Evolutionary conservation across 148 eudicot species (phyloP).

Genomic region (Fagopyrum homotropicum): DNA sequence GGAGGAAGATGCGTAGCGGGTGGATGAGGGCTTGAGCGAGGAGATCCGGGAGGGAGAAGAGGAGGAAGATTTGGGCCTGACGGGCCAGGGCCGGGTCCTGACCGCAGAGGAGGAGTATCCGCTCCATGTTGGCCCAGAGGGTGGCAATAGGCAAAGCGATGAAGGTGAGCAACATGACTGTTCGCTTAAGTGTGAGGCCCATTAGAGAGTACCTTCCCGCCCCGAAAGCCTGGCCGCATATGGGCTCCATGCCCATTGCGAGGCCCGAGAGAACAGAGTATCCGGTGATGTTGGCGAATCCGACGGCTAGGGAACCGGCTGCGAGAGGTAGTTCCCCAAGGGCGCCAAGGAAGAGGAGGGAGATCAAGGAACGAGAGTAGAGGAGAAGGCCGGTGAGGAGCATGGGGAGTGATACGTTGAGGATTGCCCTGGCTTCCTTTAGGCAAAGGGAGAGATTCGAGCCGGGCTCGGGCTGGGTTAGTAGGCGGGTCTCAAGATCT

Average conservation of each 20-base stretch:
- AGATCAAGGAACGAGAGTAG: conserved; percentile 47
- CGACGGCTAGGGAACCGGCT: conserved; percentile 55
- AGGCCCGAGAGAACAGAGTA: conserved; percentile 47
- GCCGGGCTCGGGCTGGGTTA: background rate
- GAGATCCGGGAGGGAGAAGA: conserved; percentile 44
- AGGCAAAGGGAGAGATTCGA: background rate
- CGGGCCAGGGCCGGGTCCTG: conserved; percentile 36
- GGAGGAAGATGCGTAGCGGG: conserved; percentile 48
- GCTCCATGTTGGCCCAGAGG: conserved; percentile 45
- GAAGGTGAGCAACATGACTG: conserved; percentile 31
- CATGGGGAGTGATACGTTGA: conserved; percentile 38
- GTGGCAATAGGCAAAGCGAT: conserved; percentile 39
- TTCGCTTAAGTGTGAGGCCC: conserved; percentile 38
- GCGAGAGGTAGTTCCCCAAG: conserved; percentile 53
- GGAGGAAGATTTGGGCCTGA: conserved; percentile 34
- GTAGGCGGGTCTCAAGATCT: background rate
- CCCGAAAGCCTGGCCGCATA: conserved; percentile 74
- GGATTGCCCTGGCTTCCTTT: conserved; percentile 28
- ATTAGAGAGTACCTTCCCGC: conserved; percentile 44
- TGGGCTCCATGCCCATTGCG: conserved; percentile 68
- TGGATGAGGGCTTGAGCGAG: conserved; percentile 40
- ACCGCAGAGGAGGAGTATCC: conserved; percentile 28
- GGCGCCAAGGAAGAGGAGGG: conserved; percentile 43
- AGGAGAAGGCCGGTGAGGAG: conserved; percentile 35
- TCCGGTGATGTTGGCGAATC: conserved; percentile 50